Percentiles rank a stretch among this genome's conserved stretches.
phyloP scores from a whole-genome alignment of 768 basidiomycete genomes.

The Psilocybe sp. region DNA sequence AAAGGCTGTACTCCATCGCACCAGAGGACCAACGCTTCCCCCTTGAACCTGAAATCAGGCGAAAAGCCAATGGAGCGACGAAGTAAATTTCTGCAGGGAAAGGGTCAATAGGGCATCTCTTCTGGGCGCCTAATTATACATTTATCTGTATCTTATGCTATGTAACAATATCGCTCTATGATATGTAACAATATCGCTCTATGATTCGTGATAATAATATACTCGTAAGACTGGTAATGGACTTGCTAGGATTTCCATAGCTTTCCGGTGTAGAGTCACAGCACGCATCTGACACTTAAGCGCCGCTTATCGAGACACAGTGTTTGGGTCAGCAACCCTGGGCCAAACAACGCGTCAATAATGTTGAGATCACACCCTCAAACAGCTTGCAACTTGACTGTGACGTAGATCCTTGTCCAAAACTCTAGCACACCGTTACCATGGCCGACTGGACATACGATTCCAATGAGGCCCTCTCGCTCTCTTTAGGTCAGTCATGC shows the following conservation, averaged over 20 bases:
- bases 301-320: no score
- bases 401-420: background rate
- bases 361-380: slow-evolving; percentile 5
- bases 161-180: no score
- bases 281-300: no score
- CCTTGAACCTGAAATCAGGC: slow-evolving; percentile 41
- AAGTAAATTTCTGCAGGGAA: slow-evolving; percentile 12
- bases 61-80: slow-evolving; percentile 30
- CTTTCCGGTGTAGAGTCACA: no score
- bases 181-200: no score
- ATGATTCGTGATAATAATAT: no score
- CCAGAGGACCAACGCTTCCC: slow-evolving; percentile 44
- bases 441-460: slow-evolving; percentile 76
- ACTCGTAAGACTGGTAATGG: no score
- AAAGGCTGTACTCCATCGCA: slow-evolving; percentile 32
- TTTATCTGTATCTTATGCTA: no score
- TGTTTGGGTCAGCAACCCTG: background rate
- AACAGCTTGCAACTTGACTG: background rate
- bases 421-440: background rate
- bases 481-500: slow-evolving; percentile 64
- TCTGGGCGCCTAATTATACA: no score
- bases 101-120: no score
- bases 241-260: no score
- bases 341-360: slow-evolving; percentile 35
- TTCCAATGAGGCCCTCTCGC: slow-evolving; percentile 71